Base-by-base conservation (phyloP, 805 yeast genomes). In the Metschnikowia similis region DNA sequence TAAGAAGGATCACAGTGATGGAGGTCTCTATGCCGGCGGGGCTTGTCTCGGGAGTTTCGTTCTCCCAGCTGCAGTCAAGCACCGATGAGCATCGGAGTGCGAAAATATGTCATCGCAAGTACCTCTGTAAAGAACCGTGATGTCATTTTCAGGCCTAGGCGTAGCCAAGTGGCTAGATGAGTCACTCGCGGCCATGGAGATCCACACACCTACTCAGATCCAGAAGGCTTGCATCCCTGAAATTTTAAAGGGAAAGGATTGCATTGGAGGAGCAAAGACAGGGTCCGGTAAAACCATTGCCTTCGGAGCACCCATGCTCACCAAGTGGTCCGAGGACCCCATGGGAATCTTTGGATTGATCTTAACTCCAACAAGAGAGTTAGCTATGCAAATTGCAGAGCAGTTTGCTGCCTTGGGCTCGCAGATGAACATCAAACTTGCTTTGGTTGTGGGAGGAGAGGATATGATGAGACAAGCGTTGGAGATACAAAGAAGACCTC, bases 271-370 rank as follows among this genome's bases (percentile, higher is more conserved):
- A 39, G 99, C 99, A 31, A 87, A 87, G 66, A 94, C 99, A 0
- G 99, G 99, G 69, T 85, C 96, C 14, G 99, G 99, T 79, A 94
- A 94, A 65, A 94, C 99, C 1, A 83, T 94, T 21, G 97, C 98
- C 1, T 94, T 94, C 76, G 98, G 92, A 1, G 95, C 89, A n/a
- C 99, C 99, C 2, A 92, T 94, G 89, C 73, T 94, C 49, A 82
- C 96, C 1, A 78, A 85, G 62, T 94, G 98, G 97, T 87, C 97
- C 0, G 87, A 85, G 56, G 98, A 94, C 65, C 99, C 99, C 1
- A 80, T 80, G 66, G 99, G 97, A 1, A 87, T 94, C 35, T 94
- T 76, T 67, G 99, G 97, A 3, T 71, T 94, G 2, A 80, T 94
- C 1, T 67, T 94, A 49, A 94, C 99, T 0, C 99, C 99, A 4